These are phyloP conservation scores for Aspergillus proliferans DNA, from an alignment of 2,329 filamentous ascomycete species.

Conservation along the genomic window DNA sequence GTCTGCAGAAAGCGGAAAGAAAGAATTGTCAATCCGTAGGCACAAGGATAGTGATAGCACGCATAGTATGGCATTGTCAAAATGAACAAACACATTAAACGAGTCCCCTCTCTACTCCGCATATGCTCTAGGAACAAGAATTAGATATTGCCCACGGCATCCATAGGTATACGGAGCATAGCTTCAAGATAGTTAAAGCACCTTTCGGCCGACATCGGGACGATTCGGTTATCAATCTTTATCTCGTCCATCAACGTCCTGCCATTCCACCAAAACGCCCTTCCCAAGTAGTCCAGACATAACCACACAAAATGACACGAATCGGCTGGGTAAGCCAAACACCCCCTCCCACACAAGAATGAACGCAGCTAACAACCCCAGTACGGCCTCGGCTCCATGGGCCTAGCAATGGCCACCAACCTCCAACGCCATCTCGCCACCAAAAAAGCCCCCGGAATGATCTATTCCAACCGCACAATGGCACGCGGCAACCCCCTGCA, in stretches of 20 bases:
- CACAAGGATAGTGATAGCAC: too few species aligned
- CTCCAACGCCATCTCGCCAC: conserved; percentile 35
- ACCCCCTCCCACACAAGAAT: background rate
- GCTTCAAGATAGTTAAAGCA: background rate
- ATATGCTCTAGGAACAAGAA: too few species aligned
- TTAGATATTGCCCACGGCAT: too few species aligned
- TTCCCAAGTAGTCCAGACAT: background rate
- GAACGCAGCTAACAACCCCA: conserved; percentile 9
- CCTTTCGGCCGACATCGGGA: conserved; percentile 13
- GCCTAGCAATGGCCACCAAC: conserved; percentile 40
- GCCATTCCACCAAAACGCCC: background rate
- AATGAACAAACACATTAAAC: too few species aligned
- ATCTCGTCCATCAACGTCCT: background rate
- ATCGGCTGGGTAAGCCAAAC: conserved; percentile 30
- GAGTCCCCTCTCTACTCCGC: too few species aligned
- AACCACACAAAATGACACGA: conserved; percentile 21
- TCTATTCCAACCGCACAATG: conserved; percentile 39
- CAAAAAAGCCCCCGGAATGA: conserved; percentile 25
- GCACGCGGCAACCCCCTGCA: conserved; percentile 33
- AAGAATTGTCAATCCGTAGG: too few species aligned
- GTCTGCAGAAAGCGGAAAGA: too few species aligned
- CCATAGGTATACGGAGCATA: too few species aligned
- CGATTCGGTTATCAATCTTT: conserved; percentile 9
- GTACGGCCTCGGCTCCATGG: conserved; percentile 43
- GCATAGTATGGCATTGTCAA: too few species aligned